Percentiles rank a stretch among this genome's conserved stretches.
Conservation (phyloP, 1,284 basidiomycete genomes). For the Bjerkandera adusta region DNA sequence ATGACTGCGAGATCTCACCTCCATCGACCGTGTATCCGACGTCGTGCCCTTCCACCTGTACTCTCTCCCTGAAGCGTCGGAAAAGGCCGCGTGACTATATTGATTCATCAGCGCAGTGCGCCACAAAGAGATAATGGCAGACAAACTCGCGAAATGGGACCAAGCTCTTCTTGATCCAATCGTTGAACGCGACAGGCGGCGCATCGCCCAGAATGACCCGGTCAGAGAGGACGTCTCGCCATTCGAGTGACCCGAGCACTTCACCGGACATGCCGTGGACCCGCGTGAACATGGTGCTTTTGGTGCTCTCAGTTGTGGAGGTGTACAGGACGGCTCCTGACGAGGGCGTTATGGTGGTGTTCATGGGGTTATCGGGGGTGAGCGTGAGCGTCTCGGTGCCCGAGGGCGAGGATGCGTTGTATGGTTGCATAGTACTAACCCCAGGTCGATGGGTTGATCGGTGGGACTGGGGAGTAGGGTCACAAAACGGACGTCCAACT, state of each 20-base stretch:
- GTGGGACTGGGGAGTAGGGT: too few species aligned
- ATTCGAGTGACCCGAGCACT: constrained; percentile 23
- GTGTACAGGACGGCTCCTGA: constrained; percentile 36
- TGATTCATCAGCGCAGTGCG: background rate
- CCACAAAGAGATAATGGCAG: too few species aligned
- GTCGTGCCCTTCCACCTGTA: constrained; percentile 7
- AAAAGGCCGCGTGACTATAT: too few species aligned
- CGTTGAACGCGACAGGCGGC: constrained; percentile 22
- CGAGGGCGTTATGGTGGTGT: constrained; percentile 37
- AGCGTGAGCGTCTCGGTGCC: constrained; percentile 29
- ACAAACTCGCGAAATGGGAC: constrained; percentile 35
- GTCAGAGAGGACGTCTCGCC: constrained; percentile 23
- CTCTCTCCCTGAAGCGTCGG: background rate
- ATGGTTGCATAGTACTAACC: too few species aligned
- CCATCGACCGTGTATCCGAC: background rate
- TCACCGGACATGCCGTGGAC: constrained; percentile 28
- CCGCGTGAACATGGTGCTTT: constrained; percentile 29
- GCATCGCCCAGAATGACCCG: constrained; percentile 14
- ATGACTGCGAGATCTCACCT: background rate
- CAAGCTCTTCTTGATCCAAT: constrained; percentile 42
- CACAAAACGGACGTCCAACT: too few species aligned
- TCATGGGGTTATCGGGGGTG: constrained; percentile 41
- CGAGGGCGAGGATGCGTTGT: background rate
- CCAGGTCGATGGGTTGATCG: too few species aligned
- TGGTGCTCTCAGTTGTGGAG: constrained; percentile 30